Percentiles rank a stretch among this genome's conserved stretches.
Evolutionary conservation across 108 stramenopile genomes (phyloP).

Genomic region (Heterococcus sp.): DNA sequence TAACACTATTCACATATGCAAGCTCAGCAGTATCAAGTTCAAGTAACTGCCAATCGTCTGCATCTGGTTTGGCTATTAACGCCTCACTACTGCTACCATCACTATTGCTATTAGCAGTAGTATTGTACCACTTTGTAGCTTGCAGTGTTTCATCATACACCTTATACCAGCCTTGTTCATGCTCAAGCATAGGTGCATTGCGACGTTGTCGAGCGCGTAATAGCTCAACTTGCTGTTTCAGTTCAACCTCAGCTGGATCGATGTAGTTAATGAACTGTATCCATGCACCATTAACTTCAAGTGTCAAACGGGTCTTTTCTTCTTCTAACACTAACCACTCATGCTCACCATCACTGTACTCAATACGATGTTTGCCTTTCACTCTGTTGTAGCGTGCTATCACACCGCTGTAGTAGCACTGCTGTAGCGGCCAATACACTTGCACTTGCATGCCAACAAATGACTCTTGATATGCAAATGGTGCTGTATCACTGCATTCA

Average conservation of each 20-base stretch:
- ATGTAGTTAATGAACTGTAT: neutral
- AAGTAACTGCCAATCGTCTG: neutral
- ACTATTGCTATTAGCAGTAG: too few relatives aligned
- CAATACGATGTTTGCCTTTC: slow-evolving; percentile 43
- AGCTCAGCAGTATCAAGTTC: neutral
- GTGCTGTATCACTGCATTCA: slow-evolving; percentile 9
- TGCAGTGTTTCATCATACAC: too few relatives aligned
- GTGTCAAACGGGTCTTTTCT: neutral
- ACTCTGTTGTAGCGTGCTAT: slow-evolving; percentile 1
- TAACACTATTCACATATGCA: neutral
- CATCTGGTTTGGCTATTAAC: neutral
- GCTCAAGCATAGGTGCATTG: neutral
- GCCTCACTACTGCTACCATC: too few relatives aligned
- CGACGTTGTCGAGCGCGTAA: neutral
- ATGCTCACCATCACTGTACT: slow-evolving; percentile 59
- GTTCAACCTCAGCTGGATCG: neutral
- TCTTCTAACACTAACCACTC: slow-evolving; percentile 52
- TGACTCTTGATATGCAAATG: slow-evolving; percentile 19
- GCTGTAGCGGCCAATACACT: slow-evolving; percentile 43
- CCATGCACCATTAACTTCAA: neutral
- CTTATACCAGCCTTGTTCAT: neutral
- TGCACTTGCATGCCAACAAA: slow-evolving; percentile 34
- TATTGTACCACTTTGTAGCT: too few relatives aligned
- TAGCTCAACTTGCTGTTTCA: neutral
- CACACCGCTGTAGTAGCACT: slow-evolving; percentile 26